Base-by-base conservation (phyloP, 352 stramenopile genomes). In the Nothophytophthora sp. region DNA sequence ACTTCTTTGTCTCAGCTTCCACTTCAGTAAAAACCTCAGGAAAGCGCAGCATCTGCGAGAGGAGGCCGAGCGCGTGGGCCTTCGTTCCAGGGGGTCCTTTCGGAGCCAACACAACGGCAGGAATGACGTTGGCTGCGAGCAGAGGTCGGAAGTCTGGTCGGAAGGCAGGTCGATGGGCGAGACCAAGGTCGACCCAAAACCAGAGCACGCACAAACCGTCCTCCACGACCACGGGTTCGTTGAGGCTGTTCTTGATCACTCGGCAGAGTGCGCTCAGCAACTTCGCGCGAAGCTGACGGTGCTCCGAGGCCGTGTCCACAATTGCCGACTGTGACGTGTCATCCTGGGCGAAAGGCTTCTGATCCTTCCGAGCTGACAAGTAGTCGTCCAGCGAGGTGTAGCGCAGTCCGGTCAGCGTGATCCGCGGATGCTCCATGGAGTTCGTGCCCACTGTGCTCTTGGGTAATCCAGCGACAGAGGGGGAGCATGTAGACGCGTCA, bases 311-410 rank as follows among this genome's bases (percentile, higher is more conserved):
- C 23, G 43, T 45, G 50, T 85, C 60, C 8, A 39, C 57, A 12
- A 25, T 47, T 24, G 60, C 49, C 16, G 50, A 25, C 25, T 60
- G 49, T 1, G 59, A 22, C 41, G 59, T 37, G 13, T 74, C 64
- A 16, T 41, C 50, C 35, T 64, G 50, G 25, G 44, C 25, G 25
- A 55, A 22, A 18, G 44, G 50, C 16, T 53, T 40, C 47, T 51
- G 46, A 34, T 65, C 50, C 32, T 60, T 41, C 18, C 34, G 60
- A 49, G 54, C 50, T 0, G 65, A 73, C 11, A 85, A 50, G 15
- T 78, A 81, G 27, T 85, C 73, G 18, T 81, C 65, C 30, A 85
- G 51, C 6, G 70, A 80, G 0, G 57, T 62, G 20, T 78, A 78
- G 29, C 59, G 59, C 33, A 85, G 59, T 5, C 70, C 70, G 15